Percentiles rank a stretch among this genome's conserved stretches.
These are phyloP conservation scores for Penicillium pancosmium DNA, from an alignment of 495 filamentous ascomycete genomes.

Conservation along the genomic window DNA sequence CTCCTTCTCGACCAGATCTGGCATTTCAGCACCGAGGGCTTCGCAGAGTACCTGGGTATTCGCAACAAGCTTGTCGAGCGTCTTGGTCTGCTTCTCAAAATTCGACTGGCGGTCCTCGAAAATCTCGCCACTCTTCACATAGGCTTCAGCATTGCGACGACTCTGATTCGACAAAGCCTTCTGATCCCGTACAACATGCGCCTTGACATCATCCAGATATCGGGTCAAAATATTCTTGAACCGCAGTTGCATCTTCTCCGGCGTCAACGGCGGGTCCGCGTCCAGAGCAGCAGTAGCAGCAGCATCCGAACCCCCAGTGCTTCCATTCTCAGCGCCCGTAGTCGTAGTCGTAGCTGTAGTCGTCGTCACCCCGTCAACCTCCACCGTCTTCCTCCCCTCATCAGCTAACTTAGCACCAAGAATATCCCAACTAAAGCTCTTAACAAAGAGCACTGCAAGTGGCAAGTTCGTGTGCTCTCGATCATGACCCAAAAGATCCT, in stretches of 20 bases:
- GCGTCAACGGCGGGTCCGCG: constrained; percentile 69
- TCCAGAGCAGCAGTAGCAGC: constrained; percentile 35
- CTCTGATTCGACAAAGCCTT: constrained; percentile 80
- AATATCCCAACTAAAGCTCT: constrained; percentile 94
- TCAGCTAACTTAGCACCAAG: constrained; percentile 72
- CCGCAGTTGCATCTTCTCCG: constrained; percentile 76
- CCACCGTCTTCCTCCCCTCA: constrained; percentile 81
- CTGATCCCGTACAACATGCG: constrained; percentile 86
- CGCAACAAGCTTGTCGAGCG: constrained; percentile 84
- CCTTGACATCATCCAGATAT: constrained; percentile 93
- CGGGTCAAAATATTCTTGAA: constrained; percentile 86
- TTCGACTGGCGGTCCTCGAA: constrained; percentile 97
- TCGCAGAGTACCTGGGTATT: constrained; percentile 94
- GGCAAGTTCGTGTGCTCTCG: constrained; percentile 90
- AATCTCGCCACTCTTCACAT: constrained; percentile 97
- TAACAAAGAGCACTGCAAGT: constrained; percentile 90
- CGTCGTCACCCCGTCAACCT: constrained; percentile 68
- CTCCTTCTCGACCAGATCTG: constrained; percentile 83
- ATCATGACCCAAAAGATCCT: constrained; percentile 92
- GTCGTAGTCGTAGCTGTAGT: constrained; percentile 53
- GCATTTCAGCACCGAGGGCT: constrained; percentile 90
- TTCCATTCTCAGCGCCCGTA: constrained; percentile 46
- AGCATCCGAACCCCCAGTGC: constrained; percentile 46
- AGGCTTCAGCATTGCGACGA: constrained; percentile 94
- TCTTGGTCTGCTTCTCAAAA: constrained; percentile 89